Base-by-base conservation (phyloP, 2,329 filamentous ascomycete genomes). In the Chaetomiaceae sp. region DNA sequence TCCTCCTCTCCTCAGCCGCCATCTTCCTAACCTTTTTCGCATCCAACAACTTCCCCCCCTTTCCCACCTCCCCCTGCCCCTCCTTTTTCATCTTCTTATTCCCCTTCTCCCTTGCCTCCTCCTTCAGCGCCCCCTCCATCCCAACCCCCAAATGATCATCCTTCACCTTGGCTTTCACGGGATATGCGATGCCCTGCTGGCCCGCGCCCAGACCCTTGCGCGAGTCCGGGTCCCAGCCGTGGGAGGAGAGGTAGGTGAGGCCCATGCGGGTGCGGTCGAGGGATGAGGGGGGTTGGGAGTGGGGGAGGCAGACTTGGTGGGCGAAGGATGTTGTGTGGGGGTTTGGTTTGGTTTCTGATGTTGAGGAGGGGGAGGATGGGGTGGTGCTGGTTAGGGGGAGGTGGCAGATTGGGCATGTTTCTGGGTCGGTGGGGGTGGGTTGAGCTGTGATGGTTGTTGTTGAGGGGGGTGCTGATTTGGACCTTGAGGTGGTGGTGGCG, bases 71-170 rank as follows among this genome's bases (percentile, higher is more conserved):
- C 53, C 89, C 66, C 60, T 72, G 31, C 61, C 73, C 70, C 59
- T 72, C 72, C 61, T 70, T 69, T 50, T 68, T 70, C 54, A 67
- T 69, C n/a, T n/a, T n/a, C n/a, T n/a, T n/a, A n/a, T n/a, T n/a
- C n/a, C n/a, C n/a, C n/a, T n/a, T n/a, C n/a, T n/a, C n/a, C n/a
- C n/a, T n/a, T n/a, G n/a, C n/a, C n/a, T n/a, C n/a, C n/a, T n/a
- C n/a, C n/a, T n/a, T n/a, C n/a, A n/a, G n/a, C n/a, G n/a, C n/a
- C n/a, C n/a, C 63, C 16, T 65, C 57, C 4, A 77, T 73, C 0
- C 90, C 89, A 21, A 96, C 67, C 0, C 91, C 92, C 7, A 86
- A 71, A 3, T 79, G 89, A 63, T 92, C 82, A 38, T 83, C 78
- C 68, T 96, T 96, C 48, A 78, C 72, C 52, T 75, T 78, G 1